Conservation (phyloP, 257 asterid species). For the Forsythia suspensa region DNA sequence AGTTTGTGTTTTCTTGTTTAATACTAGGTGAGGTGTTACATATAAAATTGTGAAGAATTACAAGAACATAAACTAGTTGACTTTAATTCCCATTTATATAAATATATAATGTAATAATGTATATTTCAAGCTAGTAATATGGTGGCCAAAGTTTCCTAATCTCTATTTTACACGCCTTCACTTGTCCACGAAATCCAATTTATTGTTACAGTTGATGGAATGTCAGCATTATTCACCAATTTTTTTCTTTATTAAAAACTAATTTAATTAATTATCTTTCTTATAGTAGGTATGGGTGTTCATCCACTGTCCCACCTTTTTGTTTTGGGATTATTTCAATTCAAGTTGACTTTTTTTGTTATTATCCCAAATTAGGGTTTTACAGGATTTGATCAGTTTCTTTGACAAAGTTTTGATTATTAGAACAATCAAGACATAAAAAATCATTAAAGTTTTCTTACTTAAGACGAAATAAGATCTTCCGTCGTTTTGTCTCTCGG, state of each 20-base stretch:
- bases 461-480: neutral
- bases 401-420: neutral
- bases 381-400: neutral
- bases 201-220: constrained; percentile 1
- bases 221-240: constrained; percentile 11
- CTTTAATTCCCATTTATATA: neutral
- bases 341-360: constrained; percentile 12
- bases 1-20: neutral
- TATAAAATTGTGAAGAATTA: neutral
- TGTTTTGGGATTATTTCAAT: neutral
- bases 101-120: neutral
- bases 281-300: constrained; percentile 29
- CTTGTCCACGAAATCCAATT: constrained; percentile 19
- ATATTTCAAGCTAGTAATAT: constrained; percentile 13
- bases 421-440: neutral
- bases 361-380: neutral
- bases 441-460: neutral
- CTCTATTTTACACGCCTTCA: constrained; percentile 24
- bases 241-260: neutral
- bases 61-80: neutral
- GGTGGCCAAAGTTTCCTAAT: constrained; percentile 41
- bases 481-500: neutral
- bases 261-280: constrained; percentile 4
- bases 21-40: no score
- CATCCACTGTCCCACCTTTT: constrained; percentile 23